These are phyloP conservation scores for Ceratocystiopsis minuta DNA, from an alignment of 2,329 filamentous ascomycete species.

Conservation along the genomic window DNA sequence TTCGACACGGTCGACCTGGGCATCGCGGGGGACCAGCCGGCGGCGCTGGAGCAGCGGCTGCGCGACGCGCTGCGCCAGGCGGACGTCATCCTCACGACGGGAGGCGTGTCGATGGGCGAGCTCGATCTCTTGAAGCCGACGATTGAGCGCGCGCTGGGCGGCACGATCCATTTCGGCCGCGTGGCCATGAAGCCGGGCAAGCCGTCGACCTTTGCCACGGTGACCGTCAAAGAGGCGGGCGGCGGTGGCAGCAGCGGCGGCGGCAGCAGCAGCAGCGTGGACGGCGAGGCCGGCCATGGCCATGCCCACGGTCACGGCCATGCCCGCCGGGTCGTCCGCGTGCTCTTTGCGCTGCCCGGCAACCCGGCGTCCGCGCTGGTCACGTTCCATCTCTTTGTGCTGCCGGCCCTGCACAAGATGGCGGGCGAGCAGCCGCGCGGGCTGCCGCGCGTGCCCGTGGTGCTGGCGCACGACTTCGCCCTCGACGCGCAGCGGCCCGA, in stretches of 20 bases:
- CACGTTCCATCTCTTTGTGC: conserved; percentile 83
- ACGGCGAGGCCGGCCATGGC: background rate
- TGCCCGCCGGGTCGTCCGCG: conserved; percentile 34
- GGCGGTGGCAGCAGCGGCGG: conserved; percentile 20
- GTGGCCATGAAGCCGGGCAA: conserved; percentile 98
- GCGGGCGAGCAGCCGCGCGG: conserved; percentile 51
- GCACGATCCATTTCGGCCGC: conserved; percentile 88
- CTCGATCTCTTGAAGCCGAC: conserved; percentile 92
- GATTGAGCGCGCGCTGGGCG: conserved; percentile 74
- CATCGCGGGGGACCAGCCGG: conserved; percentile 59
- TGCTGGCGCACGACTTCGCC: conserved; percentile 51
- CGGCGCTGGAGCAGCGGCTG: conserved; percentile 57
- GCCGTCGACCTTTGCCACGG: conserved; percentile 87
- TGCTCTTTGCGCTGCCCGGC: conserved; percentile 79
- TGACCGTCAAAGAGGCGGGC: conserved; percentile 45
- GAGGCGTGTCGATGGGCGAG: conserved; percentile 95
- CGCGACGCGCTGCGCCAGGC: conserved; percentile 54
- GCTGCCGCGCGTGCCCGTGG: conserved; percentile 53
- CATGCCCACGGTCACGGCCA: background rate
- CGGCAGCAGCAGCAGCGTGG: background rate
- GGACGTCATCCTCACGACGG: conserved; percentile 78
- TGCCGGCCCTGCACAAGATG: conserved; percentile 67
- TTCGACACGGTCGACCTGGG: conserved; percentile 72
- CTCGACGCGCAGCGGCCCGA: conserved; percentile 65
- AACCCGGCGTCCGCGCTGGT: conserved; percentile 90